These are phyloP conservation scores for Pulveroboletus sp. DNA, from an alignment of 768 basidiomycete genomes.

Conservation along the genomic window DNA sequence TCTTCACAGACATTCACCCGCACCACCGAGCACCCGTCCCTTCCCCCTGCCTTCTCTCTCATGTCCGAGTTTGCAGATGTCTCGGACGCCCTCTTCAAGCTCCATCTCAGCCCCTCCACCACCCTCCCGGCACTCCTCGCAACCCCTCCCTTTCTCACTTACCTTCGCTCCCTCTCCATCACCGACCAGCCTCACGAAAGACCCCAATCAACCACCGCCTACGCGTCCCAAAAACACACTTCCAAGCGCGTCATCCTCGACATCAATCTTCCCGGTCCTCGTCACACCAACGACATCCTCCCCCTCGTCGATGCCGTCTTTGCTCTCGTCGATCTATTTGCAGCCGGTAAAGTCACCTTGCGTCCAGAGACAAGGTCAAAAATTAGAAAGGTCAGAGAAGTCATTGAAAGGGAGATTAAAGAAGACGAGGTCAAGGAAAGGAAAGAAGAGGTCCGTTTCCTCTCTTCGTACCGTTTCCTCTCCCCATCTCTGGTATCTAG, in stretches of 20 bases:
- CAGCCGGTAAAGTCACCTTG: constrained; percentile 45
- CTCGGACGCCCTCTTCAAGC: constrained; percentile 74
- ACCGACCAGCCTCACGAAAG: constrained; percentile 83
- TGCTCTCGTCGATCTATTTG: constrained; percentile 68
- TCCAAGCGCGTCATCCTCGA: constrained; percentile 77
- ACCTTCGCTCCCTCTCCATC: constrained; percentile 86
- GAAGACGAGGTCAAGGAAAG: constrained; percentile 66
- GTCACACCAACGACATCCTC: constrained; percentile 44
- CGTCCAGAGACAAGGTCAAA: constrained; percentile 84
- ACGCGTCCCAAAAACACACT: constrained; percentile 39
- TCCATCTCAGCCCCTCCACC: constrained; percentile 33
- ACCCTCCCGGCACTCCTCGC: constrained; percentile 58
- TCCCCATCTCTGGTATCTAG: constrained; percentile 24
- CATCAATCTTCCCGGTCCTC: constrained; percentile 51
- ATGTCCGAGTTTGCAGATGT: constrained; percentile 91
- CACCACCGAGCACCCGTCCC: constrained; percentile 58
- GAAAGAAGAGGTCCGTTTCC: constrained; percentile 58
- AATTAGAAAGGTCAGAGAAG: constrained; percentile 70
- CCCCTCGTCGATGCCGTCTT: constrained; percentile 69
- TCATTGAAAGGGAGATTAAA: constrained; percentile 64
- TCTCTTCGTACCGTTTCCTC: neutral
- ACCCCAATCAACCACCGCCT: constrained; percentile 50
- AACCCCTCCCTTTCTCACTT: constrained; percentile 61
- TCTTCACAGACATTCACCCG: constrained; percentile 75
- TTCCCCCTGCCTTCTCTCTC: constrained; percentile 64